Percentiles rank a stretch among this genome's conserved stretches.
Conservation (phyloP, 345 rosid genomes). For the Lepidium aucheri region DNA sequence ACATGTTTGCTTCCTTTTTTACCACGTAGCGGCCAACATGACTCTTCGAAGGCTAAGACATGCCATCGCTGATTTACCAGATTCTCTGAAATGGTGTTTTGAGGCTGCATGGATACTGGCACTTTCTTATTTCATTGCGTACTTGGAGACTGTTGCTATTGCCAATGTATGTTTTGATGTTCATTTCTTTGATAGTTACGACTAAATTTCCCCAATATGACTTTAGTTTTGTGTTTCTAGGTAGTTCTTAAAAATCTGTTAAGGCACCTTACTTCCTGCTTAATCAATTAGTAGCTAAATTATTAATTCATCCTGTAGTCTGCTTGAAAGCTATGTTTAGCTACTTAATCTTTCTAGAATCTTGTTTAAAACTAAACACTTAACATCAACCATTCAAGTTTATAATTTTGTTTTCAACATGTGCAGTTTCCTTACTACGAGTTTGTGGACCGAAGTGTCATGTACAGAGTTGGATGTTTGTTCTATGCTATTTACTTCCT, state of each 20-base stretch:
- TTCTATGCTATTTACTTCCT: conserved; percentile 95
- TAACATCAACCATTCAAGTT: neutral
- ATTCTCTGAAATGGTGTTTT: conserved; percentile 47
- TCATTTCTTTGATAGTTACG: neutral
- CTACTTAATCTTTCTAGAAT: neutral
- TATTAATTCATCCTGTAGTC: neutral
- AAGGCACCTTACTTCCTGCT: neutral
- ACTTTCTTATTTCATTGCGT: conserved; percentile 91
- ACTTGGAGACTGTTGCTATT: conserved; percentile 87
- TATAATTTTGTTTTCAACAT: neutral
- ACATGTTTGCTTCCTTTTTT: conserved; percentile 90
- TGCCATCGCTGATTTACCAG: conserved; percentile 60
- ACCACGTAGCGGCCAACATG: conserved; percentile 85
- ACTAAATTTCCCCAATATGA: neutral
- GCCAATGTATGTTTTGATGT: conserved; percentile 53
- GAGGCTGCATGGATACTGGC: conserved; percentile 92
- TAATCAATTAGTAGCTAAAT: neutral
- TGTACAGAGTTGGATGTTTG: conserved; percentile 93
- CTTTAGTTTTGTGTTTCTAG: neutral
- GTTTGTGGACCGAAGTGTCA: conserved; percentile 87
- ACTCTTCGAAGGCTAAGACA: conserved; percentile 80
- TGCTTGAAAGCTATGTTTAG: neutral
- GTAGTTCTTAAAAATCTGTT: neutral
- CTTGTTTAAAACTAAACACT: neutral
- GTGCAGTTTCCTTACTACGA: conserved; percentile 95